Evolutionary conservation across 164 flowering plant species (phyloP), one percentile per base, ranked within the genome.

Genomic region (Malania oleifera): DNA sequence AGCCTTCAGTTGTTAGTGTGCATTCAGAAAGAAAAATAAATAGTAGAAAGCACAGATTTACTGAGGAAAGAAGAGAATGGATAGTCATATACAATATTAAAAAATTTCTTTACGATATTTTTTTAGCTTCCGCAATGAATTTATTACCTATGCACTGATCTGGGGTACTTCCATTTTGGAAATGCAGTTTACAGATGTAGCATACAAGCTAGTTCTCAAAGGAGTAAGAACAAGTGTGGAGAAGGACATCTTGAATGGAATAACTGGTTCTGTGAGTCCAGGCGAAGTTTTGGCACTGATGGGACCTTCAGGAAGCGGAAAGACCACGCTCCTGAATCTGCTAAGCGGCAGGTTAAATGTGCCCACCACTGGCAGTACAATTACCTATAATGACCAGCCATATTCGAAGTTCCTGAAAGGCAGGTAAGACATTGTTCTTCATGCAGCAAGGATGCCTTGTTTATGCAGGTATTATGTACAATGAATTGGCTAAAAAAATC

Each of bases 251-350:
- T 54, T 92, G 58, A 63, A 77, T 70, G 96, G 96, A 37, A 89
- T 93, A 12, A 80, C 80, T n/a, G 98, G 98, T 18, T 76, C 83
- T 0, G 90, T 78, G 13, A 65, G 66, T 67, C 98, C 98, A 2
- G 92, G 97, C 0, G 96, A 93, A 65, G 90, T 89, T 63, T 56
- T 89, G 54, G 98, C 97, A 0, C 67, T 93, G 24, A 87, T 93
- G 98, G 98, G 98, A 28, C 98, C 98, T 53, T 89, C 98, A 1
- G 98, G 98, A 35, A 82, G 97, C 59, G 98, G 98, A 46, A 93
- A 93, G 70, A 89, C 98, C 3, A 77, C 90, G 0, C 86, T 93
- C 5, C 77, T 93, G 5, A 89, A 75, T 64, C 75, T 89, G 11
- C 84, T 93, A 4, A 83, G 97, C 26, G 98, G 98, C 10, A 75